phyloP scores from a whole-genome alignment of 2,329 filamentous ascomycete species.

The Aureobasidium lini region DNA sequence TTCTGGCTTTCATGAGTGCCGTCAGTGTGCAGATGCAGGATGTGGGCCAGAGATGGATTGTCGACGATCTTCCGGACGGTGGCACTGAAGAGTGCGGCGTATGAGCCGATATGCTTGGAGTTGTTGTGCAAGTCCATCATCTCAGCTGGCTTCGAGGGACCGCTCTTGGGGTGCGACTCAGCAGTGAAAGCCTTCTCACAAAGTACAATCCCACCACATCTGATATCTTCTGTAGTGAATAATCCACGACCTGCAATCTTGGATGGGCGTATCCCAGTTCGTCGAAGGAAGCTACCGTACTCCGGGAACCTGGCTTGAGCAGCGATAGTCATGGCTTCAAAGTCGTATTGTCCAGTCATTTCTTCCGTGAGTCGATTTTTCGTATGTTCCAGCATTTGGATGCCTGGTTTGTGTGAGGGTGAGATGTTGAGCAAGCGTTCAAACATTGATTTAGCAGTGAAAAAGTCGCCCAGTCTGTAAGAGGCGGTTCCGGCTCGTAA shows the following conservation, averaged over 20 bases:
- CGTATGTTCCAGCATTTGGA: background rate
- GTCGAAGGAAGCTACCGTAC: constrained; percentile 16
- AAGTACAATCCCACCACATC: background rate
- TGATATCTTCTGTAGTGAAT: background rate
- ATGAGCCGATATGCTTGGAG: background rate
- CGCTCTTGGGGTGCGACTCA: constrained; percentile 15
- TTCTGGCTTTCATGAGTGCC: background rate
- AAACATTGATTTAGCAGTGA: background rate
- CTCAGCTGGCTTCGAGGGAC: background rate
- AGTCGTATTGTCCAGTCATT: constrained; percentile 19
- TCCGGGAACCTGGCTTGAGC: constrained; percentile 14
- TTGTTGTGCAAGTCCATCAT: background rate
- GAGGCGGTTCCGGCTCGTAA: background rate
- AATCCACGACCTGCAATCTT: background rate
- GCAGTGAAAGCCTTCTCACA: constrained; percentile 21
- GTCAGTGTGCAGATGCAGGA: background rate
- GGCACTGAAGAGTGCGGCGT: constrained; percentile 13
- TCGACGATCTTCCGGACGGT: constrained; percentile 17
- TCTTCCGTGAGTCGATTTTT: background rate
- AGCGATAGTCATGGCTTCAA: constrained; percentile 23
- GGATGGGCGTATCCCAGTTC: background rate
- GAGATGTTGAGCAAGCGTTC: background rate
- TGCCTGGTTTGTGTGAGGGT: background rate
- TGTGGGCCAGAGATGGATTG: constrained; percentile 5
- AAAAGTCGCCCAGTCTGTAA: background rate